These are phyloP conservation scores for Cucumis variabilis DNA, from an alignment of 331 rosid genomes.

Conservation along the genomic window DNA sequence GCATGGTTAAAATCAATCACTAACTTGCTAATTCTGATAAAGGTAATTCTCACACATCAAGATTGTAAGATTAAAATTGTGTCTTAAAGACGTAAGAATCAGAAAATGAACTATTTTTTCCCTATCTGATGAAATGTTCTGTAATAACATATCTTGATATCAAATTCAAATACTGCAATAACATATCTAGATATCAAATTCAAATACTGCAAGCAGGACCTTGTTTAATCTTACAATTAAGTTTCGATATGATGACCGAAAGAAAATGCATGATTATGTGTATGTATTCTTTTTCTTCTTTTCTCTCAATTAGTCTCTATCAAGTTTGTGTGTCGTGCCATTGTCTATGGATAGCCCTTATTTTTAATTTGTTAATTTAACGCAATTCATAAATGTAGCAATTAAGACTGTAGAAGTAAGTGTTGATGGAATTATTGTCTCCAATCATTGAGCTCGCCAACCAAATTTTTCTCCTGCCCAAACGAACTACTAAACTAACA, in stretches of 20 bases:
- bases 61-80: conserved; percentile 53
- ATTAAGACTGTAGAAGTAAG: conserved; percentile 59
- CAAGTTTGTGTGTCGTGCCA: not conserved
- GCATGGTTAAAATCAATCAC: conserved; percentile 64
- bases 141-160: not conserved
- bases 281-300: too few species aligned
- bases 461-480: conserved; percentile 59
- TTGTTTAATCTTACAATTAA: not conserved
- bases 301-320: not conserved
- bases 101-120: not conserved
- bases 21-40: conserved; percentile 62
- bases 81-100: not conserved
- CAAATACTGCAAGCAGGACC: not conserved
- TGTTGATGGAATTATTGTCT: conserved; percentile 62
- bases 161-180: not conserved
- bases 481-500: too few species aligned
- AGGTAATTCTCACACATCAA: conserved; percentile 69
- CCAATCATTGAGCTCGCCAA: conserved; percentile 71
- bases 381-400: conserved; percentile 43
- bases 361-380: not conserved
- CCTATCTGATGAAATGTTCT: not conserved
- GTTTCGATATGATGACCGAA: not conserved
- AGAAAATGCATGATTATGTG: not conserved
- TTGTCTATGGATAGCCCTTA: not conserved
- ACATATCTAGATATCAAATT: not conserved